phyloP scores from a whole-genome alignment of 345 rosid species.

The Nephelium lappaceum region DNA sequence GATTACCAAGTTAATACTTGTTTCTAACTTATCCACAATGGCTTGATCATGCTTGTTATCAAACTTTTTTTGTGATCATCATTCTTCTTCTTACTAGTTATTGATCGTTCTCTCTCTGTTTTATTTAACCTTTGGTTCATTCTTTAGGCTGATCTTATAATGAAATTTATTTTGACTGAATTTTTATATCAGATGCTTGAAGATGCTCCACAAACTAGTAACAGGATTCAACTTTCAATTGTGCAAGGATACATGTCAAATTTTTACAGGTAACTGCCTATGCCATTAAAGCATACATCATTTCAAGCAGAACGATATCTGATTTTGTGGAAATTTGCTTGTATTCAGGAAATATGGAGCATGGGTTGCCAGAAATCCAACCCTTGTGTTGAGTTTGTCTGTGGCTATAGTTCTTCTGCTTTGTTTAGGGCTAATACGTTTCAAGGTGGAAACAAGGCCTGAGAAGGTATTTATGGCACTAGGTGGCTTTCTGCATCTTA shows the following conservation, averaged over 20 bases:
- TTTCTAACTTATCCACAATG: neutral
- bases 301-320: conserved; percentile 16
- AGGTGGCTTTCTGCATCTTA: neutral
- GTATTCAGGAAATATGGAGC: conserved; percentile 81
- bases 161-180: conserved; percentile 12
- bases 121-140: neutral
- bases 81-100: neutral
- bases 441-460: conserved; percentile 97
- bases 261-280: conserved; percentile 70
- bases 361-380: conserved; percentile 92
- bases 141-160: conserved; percentile 11
- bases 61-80: neutral
- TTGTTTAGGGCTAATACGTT: conserved; percentile 82
- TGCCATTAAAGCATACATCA: conserved; percentile 18
- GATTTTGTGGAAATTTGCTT: conserved; percentile 18
- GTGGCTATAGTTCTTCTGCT: conserved; percentile 70
- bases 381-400: conserved; percentile 65
- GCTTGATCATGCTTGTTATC: neutral
- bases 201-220: conserved; percentile 64
- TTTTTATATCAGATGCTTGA: conserved; percentile 58
- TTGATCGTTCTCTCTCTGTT: neutral
- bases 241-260: conserved; percentile 89
- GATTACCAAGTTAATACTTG: neutral
- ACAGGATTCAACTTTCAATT: conserved; percentile 66
- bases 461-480: conserved; percentile 65